Evolutionary conservation across 1,284 basidiomycete species (phyloP), one percentile per base, ranked within the genome.

Genomic region (Pascua sp.): DNA sequence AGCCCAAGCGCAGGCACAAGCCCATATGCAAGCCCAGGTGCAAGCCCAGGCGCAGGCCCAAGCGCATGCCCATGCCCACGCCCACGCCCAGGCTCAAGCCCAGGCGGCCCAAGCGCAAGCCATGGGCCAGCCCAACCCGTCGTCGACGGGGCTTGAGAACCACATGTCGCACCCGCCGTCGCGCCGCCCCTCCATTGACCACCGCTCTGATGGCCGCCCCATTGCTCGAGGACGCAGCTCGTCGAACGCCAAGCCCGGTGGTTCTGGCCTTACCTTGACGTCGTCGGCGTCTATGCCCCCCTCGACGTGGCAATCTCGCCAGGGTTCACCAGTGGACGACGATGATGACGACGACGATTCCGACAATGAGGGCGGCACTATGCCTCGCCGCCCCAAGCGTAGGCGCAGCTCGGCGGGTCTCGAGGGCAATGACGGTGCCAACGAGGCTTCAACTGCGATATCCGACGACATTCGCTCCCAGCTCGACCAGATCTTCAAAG

Each of bases 401-500:
- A 47, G 75, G 44, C 60, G 72, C 51, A 70, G 67, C 44, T 73
- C 73, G 11, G 71, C 63, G 5, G 70, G 67, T 10, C 53, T 55
- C 8, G 59, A 57, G 16, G 47, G 37, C 36, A 47, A 44, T 17
- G 66, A 63, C 38, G 66, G 65, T 5, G 50, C 53, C 41, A 51
- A 56, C 37, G 44, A 53, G 38, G 61, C 61, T 36, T 55, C 57
- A 7, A 47, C 53, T 43, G 61, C 68, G 15, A 75, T 79, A 15
- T 77, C 76, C 9, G 70, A 76, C 3, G 94, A 96, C 71, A 88
- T 93, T 66, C 84, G 86, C 58, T 76, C 78, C 41, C 86, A 89
- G 67, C 86, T 98, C 51, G 94, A 98, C 75, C 83, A 86, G 55
- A 87, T 97, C 70, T 97, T 98, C 79, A 86, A 91, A 70, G 85